Evolutionary conservation across 1,284 basidiomycete species (phyloP), one percentile per base, ranked within the genome.

Genomic region (Mycena sp.): DNA sequence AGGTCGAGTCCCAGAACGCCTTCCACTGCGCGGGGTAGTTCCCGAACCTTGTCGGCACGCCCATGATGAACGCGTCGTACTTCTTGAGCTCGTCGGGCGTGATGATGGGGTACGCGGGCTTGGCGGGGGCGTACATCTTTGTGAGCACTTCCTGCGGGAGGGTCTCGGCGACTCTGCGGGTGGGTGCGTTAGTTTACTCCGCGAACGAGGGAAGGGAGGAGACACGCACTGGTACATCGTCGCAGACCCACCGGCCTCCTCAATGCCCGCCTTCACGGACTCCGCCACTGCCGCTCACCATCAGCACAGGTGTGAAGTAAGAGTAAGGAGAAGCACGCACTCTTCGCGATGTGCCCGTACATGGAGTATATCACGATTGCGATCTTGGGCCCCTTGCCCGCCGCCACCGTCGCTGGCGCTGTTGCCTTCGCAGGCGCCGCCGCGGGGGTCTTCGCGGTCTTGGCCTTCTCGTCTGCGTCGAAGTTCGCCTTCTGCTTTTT

Each of bases 231-330:
- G 90, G 80, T 85, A 93, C 70, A 93, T 90, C 56, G 85, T 87
- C 37, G 83, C 88, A 14, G 76, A 78, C 40, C 92, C 95, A 45
- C 94, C 95, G 30, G 89, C 85, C 9, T 76, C 73, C 74, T 87
- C 85, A 70, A 93, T 78, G 66, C 94, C 95, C 30, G 77, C 80
- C 79, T 92, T 91, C 70, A 91, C 85, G 58, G 87, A 76, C 78
- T 95, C 91, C 56, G 94, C 93, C 75, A 97, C 90, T 88, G 21
- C 4, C n/a, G n/a, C n/a, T n/a, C n/a, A n/a, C n/a, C n/a, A n/a
- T n/a, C n/a, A n/a, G 21, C n/a, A 19, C 19, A 49, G 76, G n/a
- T 30, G n/a, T 44, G 12, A 32, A 63, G 23, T 0, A 23, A 61
- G 5, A 66, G 29, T 35, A 14, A 35, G n/a, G 32, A 14, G 32